A percentile compares a stretch with the other conserved stretches of the same genome.
Conservation (phyloP, 768 basidiomycete species). For the Lactarius trivialis region DNA sequence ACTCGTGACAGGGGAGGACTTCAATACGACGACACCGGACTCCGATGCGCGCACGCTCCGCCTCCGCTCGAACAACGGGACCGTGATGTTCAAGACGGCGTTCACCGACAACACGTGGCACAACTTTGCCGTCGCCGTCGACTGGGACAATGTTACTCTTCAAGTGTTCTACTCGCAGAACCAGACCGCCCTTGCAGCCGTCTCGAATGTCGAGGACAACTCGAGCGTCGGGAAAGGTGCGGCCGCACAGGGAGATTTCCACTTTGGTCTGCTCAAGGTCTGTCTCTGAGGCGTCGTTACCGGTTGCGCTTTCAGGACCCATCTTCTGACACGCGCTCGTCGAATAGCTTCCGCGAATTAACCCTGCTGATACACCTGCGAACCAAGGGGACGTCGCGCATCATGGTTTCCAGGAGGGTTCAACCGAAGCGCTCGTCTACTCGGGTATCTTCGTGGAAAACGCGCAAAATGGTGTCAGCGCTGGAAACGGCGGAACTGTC, state of each 20-base stretch:
- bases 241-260: constrained; percentile 53
- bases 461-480: constrained; percentile 28
- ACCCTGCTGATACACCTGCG: constrained; percentile 38
- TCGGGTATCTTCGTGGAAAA: constrained; percentile 54
- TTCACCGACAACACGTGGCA: constrained; percentile 45
- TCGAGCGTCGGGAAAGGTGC: constrained; percentile 34
- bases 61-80: constrained; percentile 47
- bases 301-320: background rate
- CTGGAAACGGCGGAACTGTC: constrained; percentile 28
- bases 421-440: constrained; percentile 47
- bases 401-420: constrained; percentile 52
- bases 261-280: constrained; percentile 56
- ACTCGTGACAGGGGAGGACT: constrained; percentile 41
- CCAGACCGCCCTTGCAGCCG: constrained; percentile 34
- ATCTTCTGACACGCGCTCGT: background rate
- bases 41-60: constrained; percentile 44
- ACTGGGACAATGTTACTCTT: constrained; percentile 47
- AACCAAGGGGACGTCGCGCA: constrained; percentile 53
- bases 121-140: constrained; percentile 53
- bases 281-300: constrained; percentile 5
- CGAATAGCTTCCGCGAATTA: constrained; percentile 46
- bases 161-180: constrained; percentile 46
- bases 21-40: constrained; percentile 44
- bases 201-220: constrained; percentile 40
- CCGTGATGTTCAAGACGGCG: constrained; percentile 43